Base-by-base conservation (phyloP, 2,329 filamentous ascomycete genomes). In the Hypoxylon sp. region DNA sequence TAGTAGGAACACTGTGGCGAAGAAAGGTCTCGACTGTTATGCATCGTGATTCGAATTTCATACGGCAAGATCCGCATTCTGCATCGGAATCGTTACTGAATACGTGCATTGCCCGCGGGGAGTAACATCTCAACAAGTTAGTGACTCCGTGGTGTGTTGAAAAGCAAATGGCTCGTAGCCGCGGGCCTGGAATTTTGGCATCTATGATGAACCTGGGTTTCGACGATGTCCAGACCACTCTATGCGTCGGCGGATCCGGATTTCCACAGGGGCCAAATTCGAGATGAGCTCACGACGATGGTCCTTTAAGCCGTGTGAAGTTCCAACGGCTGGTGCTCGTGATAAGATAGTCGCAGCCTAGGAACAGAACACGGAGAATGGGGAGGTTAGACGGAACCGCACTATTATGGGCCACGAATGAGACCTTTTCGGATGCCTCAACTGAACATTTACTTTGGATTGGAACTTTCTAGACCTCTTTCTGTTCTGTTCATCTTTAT, bases 1-100 rank as follows among this genome's bases (percentile, higher is more conserved):
- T 12, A 4, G 24, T 14, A 11, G 26, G 30, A 50, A 42, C n/a
- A 44, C 48, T 26, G 44, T 36, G 33, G 53, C 26, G 8, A 52
- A 48, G 48, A 8, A 52, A 42, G 54, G 58, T 58, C 60, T 33
- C 11, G 42, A 54, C 30, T 50, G 9, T n/a, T 30, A 46, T 58
- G n/a, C 24, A 58, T 53, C n/a, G 16, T 18, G 26, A 44, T 11
- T 54, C 28, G 28, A 48, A 54, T 58, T 42, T 58, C 12, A 7
- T 26, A 24, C 11, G 48, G 18, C 26, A 42, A 11, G 26, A 45
- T 20, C 30, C 18, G 44, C 30, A 49, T 44, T 36, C 36, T 30
- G 30, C 38, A 30, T 20, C 26, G 30, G 24, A 22, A 24, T 20
- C 22, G 32, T 33, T 30, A 33, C 6, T 49, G 16, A 28, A 38